Percentiles rank a stretch among this genome's conserved stretches.
Conservation (phyloP, 768 basidiomycete genomes). For the Kwoniella sp. region DNA sequence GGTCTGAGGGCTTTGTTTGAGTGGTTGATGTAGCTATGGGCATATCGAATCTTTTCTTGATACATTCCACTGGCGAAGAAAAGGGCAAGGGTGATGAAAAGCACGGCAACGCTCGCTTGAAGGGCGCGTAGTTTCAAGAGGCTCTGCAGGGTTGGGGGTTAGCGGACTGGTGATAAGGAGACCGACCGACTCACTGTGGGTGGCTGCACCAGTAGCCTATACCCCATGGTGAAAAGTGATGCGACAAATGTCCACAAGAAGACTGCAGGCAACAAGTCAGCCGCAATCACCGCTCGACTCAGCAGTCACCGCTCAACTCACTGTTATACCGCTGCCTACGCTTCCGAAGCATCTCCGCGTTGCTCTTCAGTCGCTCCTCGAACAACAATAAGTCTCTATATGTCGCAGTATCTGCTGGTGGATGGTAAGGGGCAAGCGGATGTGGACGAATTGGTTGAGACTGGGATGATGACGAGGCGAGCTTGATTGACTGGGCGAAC, state of each 20-base stretch:
- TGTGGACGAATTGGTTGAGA: slow-evolving; percentile 13
- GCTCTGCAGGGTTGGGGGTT: slow-evolving; percentile 46
- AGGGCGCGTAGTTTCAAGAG: slow-evolving; percentile 62
- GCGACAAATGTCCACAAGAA: slow-evolving; percentile 55
- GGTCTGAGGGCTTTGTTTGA: slow-evolving; percentile 87
- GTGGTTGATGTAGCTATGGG: slow-evolving; percentile 96
- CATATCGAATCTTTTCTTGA: slow-evolving; percentile 91
- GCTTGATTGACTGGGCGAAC: background rate
- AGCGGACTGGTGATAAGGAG: too few relatives aligned
- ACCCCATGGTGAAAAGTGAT: slow-evolving; percentile 68
- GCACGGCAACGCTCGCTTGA: slow-evolving; percentile 79
- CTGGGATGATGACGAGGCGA: background rate
- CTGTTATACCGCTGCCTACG: slow-evolving; percentile 66
- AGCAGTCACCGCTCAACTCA: too few relatives aligned
- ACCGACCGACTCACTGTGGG: slow-evolving; percentile 18
- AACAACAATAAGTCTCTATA: slow-evolving; percentile 87
- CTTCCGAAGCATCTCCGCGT: slow-evolving; percentile 74
- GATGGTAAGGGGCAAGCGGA: slow-evolving; percentile 59
- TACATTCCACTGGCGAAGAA: slow-evolving; percentile 98
- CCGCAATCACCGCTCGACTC: too few relatives aligned
- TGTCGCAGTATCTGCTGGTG: slow-evolving; percentile 74
- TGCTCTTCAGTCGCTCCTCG: slow-evolving; percentile 94
- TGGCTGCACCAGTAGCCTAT: slow-evolving; percentile 69
- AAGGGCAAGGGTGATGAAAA: slow-evolving; percentile 82
- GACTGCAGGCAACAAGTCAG: too few relatives aligned